Evolutionary conservation across 176 grass and related monocot genomes (phyloP), one percentile per base, ranked within the genome.

Genomic region (Oryza glumipatula): DNA sequence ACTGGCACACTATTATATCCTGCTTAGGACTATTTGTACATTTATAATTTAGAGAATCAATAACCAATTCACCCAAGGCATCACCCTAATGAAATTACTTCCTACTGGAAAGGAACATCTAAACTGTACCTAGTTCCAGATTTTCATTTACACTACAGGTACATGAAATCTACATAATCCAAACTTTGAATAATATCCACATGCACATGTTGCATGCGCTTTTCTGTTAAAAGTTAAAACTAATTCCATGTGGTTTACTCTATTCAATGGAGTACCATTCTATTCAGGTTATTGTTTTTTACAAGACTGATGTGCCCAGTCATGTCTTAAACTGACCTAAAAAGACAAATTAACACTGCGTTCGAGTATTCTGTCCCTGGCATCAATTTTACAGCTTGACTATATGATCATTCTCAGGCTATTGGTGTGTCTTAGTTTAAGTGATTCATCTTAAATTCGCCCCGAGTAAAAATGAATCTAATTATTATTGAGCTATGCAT

Each of bases 301-400:
- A 46, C 38, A 6, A 15, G 9, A 84, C 43, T 73, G 70, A 4
- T 45, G 7, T 77, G 11, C 36, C 1, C 21, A 17, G 11, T 89
- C n/a, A 1, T 76, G 36, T 70, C 24, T 32, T 16, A 77, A 89
- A 63, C 51, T 75, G 17, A 74, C 49, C 21, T 85, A 65, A 64
- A 39, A 80, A 38, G 6, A 11, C 4, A 69, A 74, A 46, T 10
- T 10, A 13, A 60, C 1, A 5, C 7, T 48, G 13, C 38, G 5
- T 43, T 69, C 3, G 38, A 70, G 64, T 24, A 3, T 64, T 11
- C 30, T 89, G 39, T 21, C 49, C 32, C 15, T 39, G 9, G 0
- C 8, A 80, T 69, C 36, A 17, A 51, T 77, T 77, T 0, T 9
- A 70, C 17, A 81, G 22, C 39, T n/a, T 68, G 9, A 60, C 3